A percentile compares a stretch with the other conserved stretches of the same genome.
These are phyloP conservation scores for Diospyros kaki DNA, from an alignment of 148 eudicot species.

Conservation along the genomic window DNA sequence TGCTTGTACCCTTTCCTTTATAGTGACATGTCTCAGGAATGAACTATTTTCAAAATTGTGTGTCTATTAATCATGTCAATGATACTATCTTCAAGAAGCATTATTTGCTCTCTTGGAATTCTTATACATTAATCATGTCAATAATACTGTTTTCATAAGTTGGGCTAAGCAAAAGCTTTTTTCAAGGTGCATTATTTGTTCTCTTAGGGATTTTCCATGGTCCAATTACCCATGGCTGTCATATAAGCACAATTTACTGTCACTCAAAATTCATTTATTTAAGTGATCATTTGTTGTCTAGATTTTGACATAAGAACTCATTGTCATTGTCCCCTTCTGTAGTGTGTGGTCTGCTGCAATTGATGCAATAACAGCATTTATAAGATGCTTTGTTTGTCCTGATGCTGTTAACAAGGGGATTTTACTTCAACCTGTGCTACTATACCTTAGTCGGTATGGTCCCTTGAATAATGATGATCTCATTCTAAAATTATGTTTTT, in stretches of 20 bases:
- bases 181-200: slow-evolving; percentile 2
- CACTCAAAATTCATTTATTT: background rate
- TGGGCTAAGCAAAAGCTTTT: background rate
- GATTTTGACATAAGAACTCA: slow-evolving; percentile 9
- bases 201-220: slow-evolving; percentile 10
- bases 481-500: slow-evolving; percentile 10
- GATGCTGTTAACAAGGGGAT: slow-evolving; percentile 58
- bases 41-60: too few species aligned
- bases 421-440: slow-evolving; percentile 90
- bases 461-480: background rate
- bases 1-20: background rate
- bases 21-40: too few species aligned
- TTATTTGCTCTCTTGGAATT: too few species aligned
- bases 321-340: slow-evolving; percentile 23
- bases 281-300: background rate
- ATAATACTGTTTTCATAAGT: background rate
- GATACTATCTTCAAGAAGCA: too few species aligned
- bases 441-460: slow-evolving; percentile 76
- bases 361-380: slow-evolving; percentile 85
- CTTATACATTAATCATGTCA: too few species aligned
- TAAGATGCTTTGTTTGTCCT: slow-evolving; percentile 75
- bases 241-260: background rate
- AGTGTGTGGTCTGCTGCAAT: slow-evolving; percentile 89
- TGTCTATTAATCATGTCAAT: too few species aligned
- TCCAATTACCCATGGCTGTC: background rate